Base-by-base conservation (phyloP, 306 rosid genomes). In the Vicia villosa region DNA sequence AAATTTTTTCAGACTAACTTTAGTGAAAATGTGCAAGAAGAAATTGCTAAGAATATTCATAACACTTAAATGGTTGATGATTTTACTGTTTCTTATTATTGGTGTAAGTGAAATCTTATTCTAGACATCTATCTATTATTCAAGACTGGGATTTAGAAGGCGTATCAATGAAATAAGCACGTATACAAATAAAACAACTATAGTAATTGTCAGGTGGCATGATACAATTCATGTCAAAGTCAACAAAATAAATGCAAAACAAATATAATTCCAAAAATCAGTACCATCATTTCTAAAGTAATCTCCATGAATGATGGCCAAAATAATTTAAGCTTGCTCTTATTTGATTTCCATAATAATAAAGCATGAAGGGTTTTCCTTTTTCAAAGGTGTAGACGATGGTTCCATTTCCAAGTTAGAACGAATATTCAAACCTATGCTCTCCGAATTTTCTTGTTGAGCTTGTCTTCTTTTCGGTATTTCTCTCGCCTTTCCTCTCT, bases 401-500 rank as follows among this genome's bases (percentile, higher is more conserved):
- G 62, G n/a, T 9, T 50, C 36, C 57, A 37, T 28, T 20, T 62
- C 19, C 50, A 19, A 11, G 59, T 19, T 46, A 73, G 58, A 16
- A 21, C 19, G 5, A 34, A 52, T 22, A 66, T 50, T 77, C 78
- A 63, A 59, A 19, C 79, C 38, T 86, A 78, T 4, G 52, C 49
- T 84, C 90, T 79, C 63, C 94, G 83, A 34, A 36, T 81, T 84
- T 79, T 90, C 86, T 94, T 91, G 40, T 58, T 85, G 56, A 20
- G 50, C 72, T 90, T 90, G 58, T 88, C 97, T 75, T 94, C 83
- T 36, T 32, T 76, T 15, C 97, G 80, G 58, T 94, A 94, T 64
- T 90, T 88, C 47, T 68, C 91, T 4, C 96, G 86, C 9, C 89
- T 79, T 81, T 88, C 97, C 68, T 94, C 99, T 74, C 99, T 88